phyloP scores from a whole-genome alignment of 2,329 filamentous ascomycete species.

The Xylaria sp. region DNA sequence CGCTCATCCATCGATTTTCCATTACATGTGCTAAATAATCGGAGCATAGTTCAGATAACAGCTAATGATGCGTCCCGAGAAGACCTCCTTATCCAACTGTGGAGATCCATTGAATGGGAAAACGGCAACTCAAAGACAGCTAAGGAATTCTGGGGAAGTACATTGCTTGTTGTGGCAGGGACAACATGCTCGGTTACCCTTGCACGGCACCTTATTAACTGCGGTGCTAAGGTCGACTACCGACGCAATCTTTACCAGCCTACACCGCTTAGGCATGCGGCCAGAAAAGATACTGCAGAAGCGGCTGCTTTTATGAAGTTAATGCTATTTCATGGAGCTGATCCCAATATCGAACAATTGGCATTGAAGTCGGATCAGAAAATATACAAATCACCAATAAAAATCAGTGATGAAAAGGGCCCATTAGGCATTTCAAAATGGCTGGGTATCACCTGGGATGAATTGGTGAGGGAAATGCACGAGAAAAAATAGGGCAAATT shows the following conservation, averaged over 20 bases:
- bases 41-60: background rate
- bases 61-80: background rate
- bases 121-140: background rate
- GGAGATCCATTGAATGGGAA: background rate
- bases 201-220: background rate
- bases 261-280: background rate
- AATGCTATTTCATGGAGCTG: background rate
- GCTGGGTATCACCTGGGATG: conserved; percentile 24
- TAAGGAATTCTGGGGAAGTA: background rate
- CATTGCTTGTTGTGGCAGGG: background rate
- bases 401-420: conserved; percentile 2
- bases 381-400: background rate
- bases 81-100: background rate
- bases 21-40: too few relatives aligned
- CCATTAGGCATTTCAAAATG: conserved; percentile 15
- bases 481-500: conserved; percentile 35
- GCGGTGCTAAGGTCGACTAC: background rate
- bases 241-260: background rate
- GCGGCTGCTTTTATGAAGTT: background rate
- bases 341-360: background rate
- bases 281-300: background rate
- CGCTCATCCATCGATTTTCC: too few relatives aligned
- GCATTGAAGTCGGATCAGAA: too few relatives aligned
- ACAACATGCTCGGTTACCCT: background rate
- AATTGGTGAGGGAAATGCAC: conserved; percentile 8